Base-by-base conservation (phyloP, 495 filamentous ascomycete species). In the Parachaetomium inaequale region DNA sequence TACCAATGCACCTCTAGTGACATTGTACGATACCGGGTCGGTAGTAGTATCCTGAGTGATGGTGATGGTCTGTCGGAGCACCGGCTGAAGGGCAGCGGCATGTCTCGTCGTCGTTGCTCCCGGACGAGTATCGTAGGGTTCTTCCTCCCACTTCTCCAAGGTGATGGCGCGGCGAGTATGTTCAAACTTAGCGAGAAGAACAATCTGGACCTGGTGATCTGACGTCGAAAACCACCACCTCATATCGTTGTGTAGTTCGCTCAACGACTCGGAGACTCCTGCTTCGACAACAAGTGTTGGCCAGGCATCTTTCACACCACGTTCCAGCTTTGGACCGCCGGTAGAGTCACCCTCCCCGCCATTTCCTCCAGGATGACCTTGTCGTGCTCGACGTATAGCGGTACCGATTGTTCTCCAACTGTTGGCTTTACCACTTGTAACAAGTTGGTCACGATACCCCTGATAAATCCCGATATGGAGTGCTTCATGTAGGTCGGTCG, bases 231-330 rank as follows among this genome's bases (percentile, higher is more conserved):
- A 72, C 73, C 73, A 73, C 65, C 65, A 72, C 49, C 50, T 59
- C 51, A 68, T 70, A 62, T 70, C 64, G 17, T 59, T 50, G 17
- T 55, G 62, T 14, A 75, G 51, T 31, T 65, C 50, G 17, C 14
- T 4, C 11, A 69, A 53, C 17, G 70, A 66, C 50, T 73, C 62
- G 2, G 68, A 68, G 46, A 60, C 45, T 12, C 74, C 74, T 31
- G 68, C 66, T 49, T 72, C 62, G 21, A 76, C 66, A 23, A 75
- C 65, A 14, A 75, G 58, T 23, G 71, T 74, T 45, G 72, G 72
- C 70, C 68, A 72, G 34, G 47, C 43, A 45, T 26, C 31, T 45
- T 12, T 15, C 56, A 62, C n/a, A n/a, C n/a, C 59, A 54, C 21
- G 46, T 40, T 65, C 42, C 55, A 58, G 52, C 29, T 52, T 62